A percentile compares a stretch with the other conserved stretches of the same genome.
phyloP scores from a whole-genome alignment of 148 eudicot species.

The Heliamphora exappendiculata region DNA sequence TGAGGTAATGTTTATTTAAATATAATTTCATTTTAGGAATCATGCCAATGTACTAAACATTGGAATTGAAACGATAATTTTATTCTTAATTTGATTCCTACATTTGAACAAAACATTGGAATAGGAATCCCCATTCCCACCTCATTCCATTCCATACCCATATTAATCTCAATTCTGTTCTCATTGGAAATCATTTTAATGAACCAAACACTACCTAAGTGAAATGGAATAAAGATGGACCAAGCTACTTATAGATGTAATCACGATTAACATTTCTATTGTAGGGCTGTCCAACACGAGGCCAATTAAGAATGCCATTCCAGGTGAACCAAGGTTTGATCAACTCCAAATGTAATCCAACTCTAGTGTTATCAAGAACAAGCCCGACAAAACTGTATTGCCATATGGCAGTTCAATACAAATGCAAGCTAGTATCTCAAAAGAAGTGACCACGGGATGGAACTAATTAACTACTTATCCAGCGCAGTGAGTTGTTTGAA shows the following conservation, averaged over 20 bases:
- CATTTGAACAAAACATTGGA: too few relatives aligned
- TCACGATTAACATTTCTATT: background rate
- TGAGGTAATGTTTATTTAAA: too few relatives aligned
- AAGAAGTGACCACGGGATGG: background rate
- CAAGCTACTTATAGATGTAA: background rate
- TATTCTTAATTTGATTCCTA: too few relatives aligned
- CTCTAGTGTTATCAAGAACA: background rate
- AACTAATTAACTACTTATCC: background rate
- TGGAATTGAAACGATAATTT: too few relatives aligned
- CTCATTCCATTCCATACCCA: too few relatives aligned
- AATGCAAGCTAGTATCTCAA: background rate
- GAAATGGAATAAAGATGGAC: constrained; percentile 1
- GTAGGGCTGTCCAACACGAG: background rate
- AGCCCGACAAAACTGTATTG: constrained; percentile 1
- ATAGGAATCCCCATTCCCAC: too few relatives aligned
- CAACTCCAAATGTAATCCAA: background rate
- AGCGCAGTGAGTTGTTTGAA: background rate
- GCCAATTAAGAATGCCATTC: background rate
- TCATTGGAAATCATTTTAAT: too few relatives aligned
- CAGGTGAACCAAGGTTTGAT: background rate
- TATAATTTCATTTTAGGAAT: too few relatives aligned
- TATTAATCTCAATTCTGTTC: too few relatives aligned
- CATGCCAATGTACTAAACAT: too few relatives aligned
- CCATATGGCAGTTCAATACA: background rate
- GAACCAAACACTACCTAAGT: too few relatives aligned